Evolutionary conservation across 2,329 filamentous ascomycete genomes (phyloP), one percentile per base, ranked within the genome.

Genomic region (Drechslera avenae): DNA sequence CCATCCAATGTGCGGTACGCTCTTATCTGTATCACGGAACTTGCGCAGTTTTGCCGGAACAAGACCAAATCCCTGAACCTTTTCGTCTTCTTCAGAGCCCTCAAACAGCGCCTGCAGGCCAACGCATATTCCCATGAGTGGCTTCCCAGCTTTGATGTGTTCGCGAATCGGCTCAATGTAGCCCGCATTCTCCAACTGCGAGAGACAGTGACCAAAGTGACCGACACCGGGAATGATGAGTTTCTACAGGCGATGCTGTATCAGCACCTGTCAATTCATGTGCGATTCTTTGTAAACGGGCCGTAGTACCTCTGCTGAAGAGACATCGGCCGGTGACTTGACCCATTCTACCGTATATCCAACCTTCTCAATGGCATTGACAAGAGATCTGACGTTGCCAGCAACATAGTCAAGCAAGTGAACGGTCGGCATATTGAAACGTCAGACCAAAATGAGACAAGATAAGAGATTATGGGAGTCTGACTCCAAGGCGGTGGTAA

Each of bases 1-100:
- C 94, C 94, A 99, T 47, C 94, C 94, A 73, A 99, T 99, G 76
- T 99, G 95, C 32, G 94, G 94, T n/a, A 99, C 95, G 31, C 91
- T 87, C 77, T 97, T 97, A 65, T 83, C 78, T 26, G 75, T 73
- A 71, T 90, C 85, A 69, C 90, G 79, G 76, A 99, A 99, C 54
- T 87, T 86, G 68, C 84, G 81, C 58, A 99, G 82, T 9, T 77
- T 78, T 32, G 83, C 84, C 36, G 87, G 85, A 55, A 97, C 86
- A 21, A 96, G 37, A 4, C 87, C 88, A 39, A 99, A 78, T 1
- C 94, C 94, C 2, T 85, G 76, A 12, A 90, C 86, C 14, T 79
- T 74, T 0, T 86, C 78, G 59, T 90, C 87, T 73, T 99, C 94
- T 33, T 85, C 84, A 0, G 94, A 97, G 7, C 89, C 88, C 60